Conservation (phyloP, 305 asterid species). For the Plantago lanceolata region DNA sequence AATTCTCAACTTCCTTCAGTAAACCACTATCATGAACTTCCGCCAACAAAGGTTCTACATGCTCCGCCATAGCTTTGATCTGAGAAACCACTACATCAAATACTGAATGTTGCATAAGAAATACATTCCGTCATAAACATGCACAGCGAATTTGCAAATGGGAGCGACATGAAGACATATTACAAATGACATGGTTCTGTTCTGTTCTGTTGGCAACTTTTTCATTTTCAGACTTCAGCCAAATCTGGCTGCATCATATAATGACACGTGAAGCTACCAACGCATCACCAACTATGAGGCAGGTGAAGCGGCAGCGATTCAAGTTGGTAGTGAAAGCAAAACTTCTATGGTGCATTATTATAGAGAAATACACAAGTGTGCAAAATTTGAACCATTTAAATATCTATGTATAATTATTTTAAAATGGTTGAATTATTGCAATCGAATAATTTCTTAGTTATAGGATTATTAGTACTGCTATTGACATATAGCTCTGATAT, state of each 20-base stretch:
- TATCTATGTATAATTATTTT: too few species aligned
- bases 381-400: too few species aligned
- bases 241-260: not conserved
- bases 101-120: constrained; percentile 52
- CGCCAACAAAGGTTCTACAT: constrained; percentile 78
- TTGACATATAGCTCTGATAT: not conserved
- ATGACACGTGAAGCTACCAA: not conserved
- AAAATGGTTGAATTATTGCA: too few species aligned
- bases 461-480: not conserved
- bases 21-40: constrained; percentile 81
- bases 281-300: not conserved
- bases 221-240: constrained; percentile 3
- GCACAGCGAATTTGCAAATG: not conserved
- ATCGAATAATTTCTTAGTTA: not conserved
- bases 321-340: not conserved
- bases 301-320: constrained; percentile 13
- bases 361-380: too few species aligned
- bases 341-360: too few species aligned
- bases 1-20: constrained; percentile 77
- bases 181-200: constrained; percentile 21
- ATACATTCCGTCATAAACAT: constrained; percentile 24
- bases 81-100: constrained; percentile 76
- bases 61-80: constrained; percentile 92
- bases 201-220: constrained; percentile 16
- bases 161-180: constrained; percentile 14